Conservation (phyloP, 176 grass and related monocot genomes). For the Aegilops speltoides region DNA sequence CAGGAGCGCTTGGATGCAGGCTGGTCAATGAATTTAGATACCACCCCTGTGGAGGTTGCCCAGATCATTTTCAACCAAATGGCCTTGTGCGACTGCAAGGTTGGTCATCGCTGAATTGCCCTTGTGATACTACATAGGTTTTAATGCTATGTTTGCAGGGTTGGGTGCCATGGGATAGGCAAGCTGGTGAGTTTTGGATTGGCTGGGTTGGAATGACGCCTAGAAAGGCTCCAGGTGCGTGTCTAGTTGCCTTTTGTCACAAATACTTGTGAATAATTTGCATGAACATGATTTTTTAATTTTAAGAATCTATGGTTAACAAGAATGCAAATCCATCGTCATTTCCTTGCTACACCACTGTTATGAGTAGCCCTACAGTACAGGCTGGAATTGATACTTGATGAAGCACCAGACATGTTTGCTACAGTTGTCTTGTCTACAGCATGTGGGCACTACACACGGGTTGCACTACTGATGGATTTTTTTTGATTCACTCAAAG, state of each 20-base stretch:
- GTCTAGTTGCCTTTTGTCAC: not conserved
- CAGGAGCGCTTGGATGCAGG: not conserved
- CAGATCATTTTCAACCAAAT: not conserved
- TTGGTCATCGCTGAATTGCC: not conserved
- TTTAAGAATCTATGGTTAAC: no score
- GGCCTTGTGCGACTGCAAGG: not conserved
- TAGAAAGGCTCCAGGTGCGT: not conserved
- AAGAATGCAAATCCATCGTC: no score
- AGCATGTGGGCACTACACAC: no score
- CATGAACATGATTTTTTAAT: no score
- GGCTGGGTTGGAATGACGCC: not conserved
- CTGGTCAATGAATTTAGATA: not conserved
- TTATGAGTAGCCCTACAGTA: no score
- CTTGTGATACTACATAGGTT: not conserved
- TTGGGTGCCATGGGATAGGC: not conserved
- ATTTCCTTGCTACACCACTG: no score
- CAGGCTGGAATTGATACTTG: no score
- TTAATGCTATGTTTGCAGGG: not conserved
- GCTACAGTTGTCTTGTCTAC: no score
- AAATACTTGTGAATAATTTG: no score
- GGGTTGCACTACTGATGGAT: no score
- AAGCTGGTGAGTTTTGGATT: not conserved
- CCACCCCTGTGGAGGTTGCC: not conserved
- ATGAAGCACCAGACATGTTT: no score
- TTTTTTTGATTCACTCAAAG: no score